Conservation (phyloP, 2,329 filamentous ascomycete genomes). For the Diaporthe longicolla region DNA sequence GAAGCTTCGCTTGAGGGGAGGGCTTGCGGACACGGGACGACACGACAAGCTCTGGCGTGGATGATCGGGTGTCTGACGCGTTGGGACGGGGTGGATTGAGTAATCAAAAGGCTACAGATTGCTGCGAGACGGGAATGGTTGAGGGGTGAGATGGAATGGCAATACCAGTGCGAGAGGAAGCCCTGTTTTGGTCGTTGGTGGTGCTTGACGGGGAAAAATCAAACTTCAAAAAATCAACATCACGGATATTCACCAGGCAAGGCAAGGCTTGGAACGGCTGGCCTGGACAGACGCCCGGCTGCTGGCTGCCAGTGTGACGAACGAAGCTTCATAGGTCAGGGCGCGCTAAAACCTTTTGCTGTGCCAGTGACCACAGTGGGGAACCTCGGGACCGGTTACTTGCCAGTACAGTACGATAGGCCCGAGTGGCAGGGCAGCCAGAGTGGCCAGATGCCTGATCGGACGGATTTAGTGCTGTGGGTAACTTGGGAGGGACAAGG, state of each 20-base stretch:
- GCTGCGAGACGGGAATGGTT: conserved; percentile 21
- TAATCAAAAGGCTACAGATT: conserved; percentile 21
- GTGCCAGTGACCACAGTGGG: conserved; percentile 29
- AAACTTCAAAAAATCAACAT: conserved; percentile 34
- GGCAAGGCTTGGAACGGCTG: conserved; percentile 28
- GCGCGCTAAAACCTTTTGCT: conserved; percentile 37
- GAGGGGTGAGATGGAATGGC: conserved; percentile 22
- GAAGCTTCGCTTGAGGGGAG: conserved; percentile 17
- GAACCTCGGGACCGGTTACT: background rate
- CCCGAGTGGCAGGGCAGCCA: background rate
- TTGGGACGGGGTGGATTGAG: conserved; percentile 27
- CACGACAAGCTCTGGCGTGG: conserved; percentile 31
- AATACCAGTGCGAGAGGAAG: conserved; percentile 32
- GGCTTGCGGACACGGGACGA: conserved; percentile 24
- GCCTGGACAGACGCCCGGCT: background rate
- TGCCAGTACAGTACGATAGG: background rate
- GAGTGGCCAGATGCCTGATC: too few relatives aligned
- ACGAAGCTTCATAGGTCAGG: conserved; percentile 35
- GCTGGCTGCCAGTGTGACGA: conserved; percentile 31
- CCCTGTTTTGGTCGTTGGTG: conserved; percentile 24
- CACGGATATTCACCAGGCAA: conserved; percentile 12
- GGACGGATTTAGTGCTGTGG: too few relatives aligned
- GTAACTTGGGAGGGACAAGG: too few relatives aligned
- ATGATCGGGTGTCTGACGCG: conserved; percentile 5
- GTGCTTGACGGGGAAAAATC: conserved; percentile 38